A percentile compares a stretch with the other conserved stretches of the same genome.
phyloP scores from a whole-genome alignment of 176 grass and related monocot species.

The Oryza australiensis region DNA sequence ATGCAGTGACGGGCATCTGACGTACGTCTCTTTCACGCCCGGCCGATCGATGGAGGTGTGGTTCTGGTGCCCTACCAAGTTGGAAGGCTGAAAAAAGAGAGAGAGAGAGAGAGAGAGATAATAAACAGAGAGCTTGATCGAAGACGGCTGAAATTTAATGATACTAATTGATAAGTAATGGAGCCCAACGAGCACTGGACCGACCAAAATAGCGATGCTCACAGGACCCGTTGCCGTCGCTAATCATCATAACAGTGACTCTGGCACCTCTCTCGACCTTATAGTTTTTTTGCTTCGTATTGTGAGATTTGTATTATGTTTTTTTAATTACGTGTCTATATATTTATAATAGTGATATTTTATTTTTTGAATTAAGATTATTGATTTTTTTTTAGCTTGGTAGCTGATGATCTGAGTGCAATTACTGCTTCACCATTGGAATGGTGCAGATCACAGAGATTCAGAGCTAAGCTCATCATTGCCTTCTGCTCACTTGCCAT shows the following conservation, averaged over 20 bases:
- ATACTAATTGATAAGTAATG: neutral
- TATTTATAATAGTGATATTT: no score
- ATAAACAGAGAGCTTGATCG: neutral
- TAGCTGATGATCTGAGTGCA: neutral
- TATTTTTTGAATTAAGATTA: no score
- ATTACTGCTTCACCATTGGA: neutral
- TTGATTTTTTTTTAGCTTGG: no score
- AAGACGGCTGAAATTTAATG: neutral
- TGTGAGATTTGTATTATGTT: no score
- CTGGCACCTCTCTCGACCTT: neutral
- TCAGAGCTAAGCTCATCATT: neutral
- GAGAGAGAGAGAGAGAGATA: no score
- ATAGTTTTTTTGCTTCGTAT: neutral
- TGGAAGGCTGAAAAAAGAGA: no score
- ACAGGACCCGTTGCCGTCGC: neutral
- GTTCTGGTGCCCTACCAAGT: no score
- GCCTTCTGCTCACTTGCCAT: neutral
- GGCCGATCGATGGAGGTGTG: neutral
- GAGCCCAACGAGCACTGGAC: neutral
- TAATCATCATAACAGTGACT: constrained; percentile 20
- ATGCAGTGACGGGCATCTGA: no score
- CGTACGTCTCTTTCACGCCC: neutral
- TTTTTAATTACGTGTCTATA: no score
- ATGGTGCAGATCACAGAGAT: neutral
- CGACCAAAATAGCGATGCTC: neutral